Percentiles rank a stretch among this genome's conserved stretches.
Conservation (phyloP, 2,329 filamentous ascomycete species). For the Penicillium sp. region DNA sequence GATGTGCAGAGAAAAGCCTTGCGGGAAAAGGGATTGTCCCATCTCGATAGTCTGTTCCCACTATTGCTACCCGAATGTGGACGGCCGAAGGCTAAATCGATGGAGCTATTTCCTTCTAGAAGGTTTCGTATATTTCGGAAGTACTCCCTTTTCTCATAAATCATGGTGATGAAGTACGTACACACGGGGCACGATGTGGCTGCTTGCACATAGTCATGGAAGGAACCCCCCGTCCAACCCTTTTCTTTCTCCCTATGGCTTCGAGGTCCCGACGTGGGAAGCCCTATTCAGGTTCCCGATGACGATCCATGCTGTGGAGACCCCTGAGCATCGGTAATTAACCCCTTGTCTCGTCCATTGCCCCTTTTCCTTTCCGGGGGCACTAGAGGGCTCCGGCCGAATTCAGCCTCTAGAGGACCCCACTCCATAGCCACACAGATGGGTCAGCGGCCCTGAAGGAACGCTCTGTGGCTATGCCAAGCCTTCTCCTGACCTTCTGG, state of each 20-base stretch:
- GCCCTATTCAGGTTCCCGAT: background rate
- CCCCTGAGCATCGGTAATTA: conserved; percentile 19
- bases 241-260: background rate
- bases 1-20: background rate
- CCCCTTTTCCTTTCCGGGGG: conserved; percentile 16
- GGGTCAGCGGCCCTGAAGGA: conserved; percentile 14
- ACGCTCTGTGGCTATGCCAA: conserved; percentile 19
- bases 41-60: conserved; percentile 24
- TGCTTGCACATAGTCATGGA: conserved; percentile 10
- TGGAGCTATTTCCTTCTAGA: conserved; percentile 32
- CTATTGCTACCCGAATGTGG: conserved; percentile 24
- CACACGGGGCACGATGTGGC: conserved; percentile 16
- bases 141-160: background rate
- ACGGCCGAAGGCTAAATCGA: conserved; percentile 29
- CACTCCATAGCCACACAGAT: conserved; percentile 18
- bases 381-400: conserved; percentile 16
- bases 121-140: conserved; percentile 25
- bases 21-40: conserved; percentile 3
- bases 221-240: conserved; percentile 5
- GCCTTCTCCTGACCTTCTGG: conserved; percentile 28
- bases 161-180: background rate
- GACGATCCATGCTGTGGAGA: conserved; percentile 13
- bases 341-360: conserved; percentile 8
- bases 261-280: background rate
- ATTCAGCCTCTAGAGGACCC: conserved; percentile 19